phyloP scores from a whole-genome alignment of 345 rosid species.

The Acer saccharum region DNA sequence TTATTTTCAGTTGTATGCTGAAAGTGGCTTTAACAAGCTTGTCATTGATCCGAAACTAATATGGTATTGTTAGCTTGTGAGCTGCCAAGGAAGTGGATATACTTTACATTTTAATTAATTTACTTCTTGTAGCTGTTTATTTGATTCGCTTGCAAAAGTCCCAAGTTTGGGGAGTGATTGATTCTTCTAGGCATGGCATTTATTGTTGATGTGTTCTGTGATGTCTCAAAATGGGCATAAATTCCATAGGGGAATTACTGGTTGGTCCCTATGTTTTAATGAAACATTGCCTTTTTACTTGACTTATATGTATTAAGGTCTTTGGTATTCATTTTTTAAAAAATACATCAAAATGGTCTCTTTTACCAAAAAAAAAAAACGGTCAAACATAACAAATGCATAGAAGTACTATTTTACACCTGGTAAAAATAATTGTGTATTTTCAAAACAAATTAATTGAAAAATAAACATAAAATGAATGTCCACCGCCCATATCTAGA shows the following conservation, averaged over 20 bases:
- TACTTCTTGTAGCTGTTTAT: not conserved
- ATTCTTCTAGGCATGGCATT: not conserved
- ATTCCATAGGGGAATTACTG: not conserved
- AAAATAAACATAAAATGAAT: too few species aligned
- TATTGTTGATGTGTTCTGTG: not conserved
- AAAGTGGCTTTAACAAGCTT: conserved; percentile 25
- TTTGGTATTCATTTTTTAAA: too few species aligned
- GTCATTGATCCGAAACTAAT: conserved; percentile 10
- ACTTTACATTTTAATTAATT: conserved; percentile 5
- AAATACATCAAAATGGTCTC: too few species aligned
- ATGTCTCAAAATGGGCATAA: not conserved
- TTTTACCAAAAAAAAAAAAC: too few species aligned
- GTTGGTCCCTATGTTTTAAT: too few species aligned
- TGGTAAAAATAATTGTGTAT: too few species aligned
- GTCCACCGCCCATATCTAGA: too few species aligned
- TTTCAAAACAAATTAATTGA: too few species aligned
- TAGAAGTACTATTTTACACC: too few species aligned
- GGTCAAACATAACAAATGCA: too few species aligned
- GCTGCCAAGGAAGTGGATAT: conserved; percentile 11
- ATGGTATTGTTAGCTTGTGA: conserved; percentile 17
- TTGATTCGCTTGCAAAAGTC: not conserved
- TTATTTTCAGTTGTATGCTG: conserved; percentile 1
- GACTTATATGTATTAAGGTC: too few species aligned
- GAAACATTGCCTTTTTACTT: too few species aligned
- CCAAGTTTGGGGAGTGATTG: not conserved